phyloP scores from a whole-genome alignment of 2,329 filamentous ascomycete species.

The Arachnomyces sp. region DNA sequence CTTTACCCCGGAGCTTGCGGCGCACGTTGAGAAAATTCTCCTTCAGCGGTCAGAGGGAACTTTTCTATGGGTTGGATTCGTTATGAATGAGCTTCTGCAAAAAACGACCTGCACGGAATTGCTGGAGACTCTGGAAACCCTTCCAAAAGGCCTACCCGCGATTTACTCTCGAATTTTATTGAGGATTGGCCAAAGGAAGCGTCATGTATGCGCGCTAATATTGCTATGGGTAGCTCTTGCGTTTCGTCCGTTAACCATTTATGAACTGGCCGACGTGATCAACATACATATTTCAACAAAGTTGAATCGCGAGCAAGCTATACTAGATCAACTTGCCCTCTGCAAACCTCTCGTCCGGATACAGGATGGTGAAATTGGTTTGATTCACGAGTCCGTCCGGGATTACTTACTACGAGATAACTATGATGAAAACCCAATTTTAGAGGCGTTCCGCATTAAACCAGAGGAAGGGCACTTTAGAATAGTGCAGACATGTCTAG shows the following conservation, averaged over 20 bases:
- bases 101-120: slow-evolving; percentile 11
- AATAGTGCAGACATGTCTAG: slow-evolving; percentile 18
- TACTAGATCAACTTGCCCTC: slow-evolving; percentile 9
- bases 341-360: slow-evolving; percentile 13
- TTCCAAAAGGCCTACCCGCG: slow-evolving; percentile 18
- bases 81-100: slow-evolving; percentile 15
- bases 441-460: slow-evolving; percentile 15
- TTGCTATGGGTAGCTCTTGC: slow-evolving; percentile 20
- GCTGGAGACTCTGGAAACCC: slow-evolving; percentile 13
- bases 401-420: slow-evolving; percentile 19
- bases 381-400: slow-evolving; percentile 20
- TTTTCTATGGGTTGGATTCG: slow-evolving; percentile 20
- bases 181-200: slow-evolving; percentile 16
- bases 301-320: slow-evolving; percentile 7
- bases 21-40: slow-evolving; percentile 13
- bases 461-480: too few species aligned
- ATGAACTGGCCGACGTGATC: slow-evolving; percentile 15
- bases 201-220: slow-evolving; percentile 14
- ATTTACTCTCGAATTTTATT: slow-evolving; percentile 16
- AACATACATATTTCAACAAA: slow-evolving; percentile 4
- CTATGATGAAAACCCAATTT: slow-evolving; percentile 18
- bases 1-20: slow-evolving; percentile 11
- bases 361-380: slow-evolving; percentile 12
- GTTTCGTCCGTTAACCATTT: slow-evolving; percentile 17
- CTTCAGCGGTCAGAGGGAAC: slow-evolving; percentile 19